A percentile compares a stretch with the other conserved stretches of the same genome.
Conservation (phyloP, 164 flowering plant genomes). For the Magnolia kwangsiensis region DNA sequence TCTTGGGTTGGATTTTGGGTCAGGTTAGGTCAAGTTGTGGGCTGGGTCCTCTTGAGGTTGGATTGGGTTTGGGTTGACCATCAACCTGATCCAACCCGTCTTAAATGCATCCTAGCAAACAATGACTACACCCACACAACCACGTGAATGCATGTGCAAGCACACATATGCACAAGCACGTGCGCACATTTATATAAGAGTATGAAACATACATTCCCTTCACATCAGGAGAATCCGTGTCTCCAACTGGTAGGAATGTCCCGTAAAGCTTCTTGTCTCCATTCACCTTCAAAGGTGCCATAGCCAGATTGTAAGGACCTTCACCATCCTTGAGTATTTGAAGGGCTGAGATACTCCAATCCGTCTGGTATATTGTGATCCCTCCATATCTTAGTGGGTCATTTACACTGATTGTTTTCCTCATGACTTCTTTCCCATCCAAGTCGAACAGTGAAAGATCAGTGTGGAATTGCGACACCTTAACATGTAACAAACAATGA, state of each 20-base stretch:
- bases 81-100: no score
- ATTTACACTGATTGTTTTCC: constrained; percentile 94
- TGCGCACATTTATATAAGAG: background rate
- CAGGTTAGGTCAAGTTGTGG: no score
- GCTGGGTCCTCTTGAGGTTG: no score
- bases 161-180: background rate
- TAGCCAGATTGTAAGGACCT: constrained; percentile 97
- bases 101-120: background rate
- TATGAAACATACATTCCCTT: constrained; percentile 78
- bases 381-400: constrained; percentile 92
- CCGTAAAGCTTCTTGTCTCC: constrained; percentile 98
- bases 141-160: background rate
- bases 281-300: constrained; percentile 86
- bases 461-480: constrained; percentile 83
- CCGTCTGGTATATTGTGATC: constrained; percentile 89
- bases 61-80: no score
- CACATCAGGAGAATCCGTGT: constrained; percentile 56
- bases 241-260: constrained; percentile 78
- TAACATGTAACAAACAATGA: constrained; percentile 4
- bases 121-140: background rate
- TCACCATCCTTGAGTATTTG: constrained; percentile 76
- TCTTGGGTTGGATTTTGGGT: no score
- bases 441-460: constrained; percentile 79
- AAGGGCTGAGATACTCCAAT: constrained; percentile 89
- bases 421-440: constrained; percentile 84